These are phyloP conservation scores for Saccharum hybrid DNA, from an alignment of 202 grass and related monocot genomes.

Conservation along the genomic window DNA sequence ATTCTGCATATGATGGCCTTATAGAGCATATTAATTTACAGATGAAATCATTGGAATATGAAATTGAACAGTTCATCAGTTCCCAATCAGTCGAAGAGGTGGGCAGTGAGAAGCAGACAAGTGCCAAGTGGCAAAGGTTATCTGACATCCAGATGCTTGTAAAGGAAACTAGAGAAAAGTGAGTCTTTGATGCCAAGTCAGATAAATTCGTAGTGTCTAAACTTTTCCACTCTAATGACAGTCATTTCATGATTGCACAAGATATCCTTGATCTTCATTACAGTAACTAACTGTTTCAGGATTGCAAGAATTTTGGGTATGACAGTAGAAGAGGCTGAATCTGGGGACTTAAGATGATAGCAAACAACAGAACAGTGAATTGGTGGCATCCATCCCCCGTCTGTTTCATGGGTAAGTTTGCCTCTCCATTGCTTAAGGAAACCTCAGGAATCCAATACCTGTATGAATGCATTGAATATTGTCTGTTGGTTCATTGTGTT, in stretches of 20 bases:
- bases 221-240: constrained; percentile 22
- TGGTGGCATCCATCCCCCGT: constrained; percentile 17
- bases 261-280: constrained; percentile 41
- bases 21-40: constrained; percentile 67
- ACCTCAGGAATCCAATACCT: constrained; percentile 6
- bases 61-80: constrained; percentile 69
- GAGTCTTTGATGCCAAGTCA: constrained; percentile 25
- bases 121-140: constrained; percentile 51
- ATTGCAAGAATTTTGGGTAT: constrained; percentile 59
- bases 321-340: constrained; percentile 48
- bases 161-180: constrained; percentile 83
- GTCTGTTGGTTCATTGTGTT: background rate
- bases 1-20: constrained; percentile 52
- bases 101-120: constrained; percentile 39
- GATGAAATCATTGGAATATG: constrained; percentile 60
- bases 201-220: background rate
- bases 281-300: constrained; percentile 50
- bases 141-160: constrained; percentile 74
- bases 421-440: constrained; percentile 11
- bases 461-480: background rate
- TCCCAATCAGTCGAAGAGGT: constrained; percentile 41
- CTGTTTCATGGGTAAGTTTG: constrained; percentile 34
- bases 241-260: background rate
- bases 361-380: too few species aligned
- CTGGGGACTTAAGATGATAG: constrained; percentile 41